These are phyloP conservation scores for Pseudogymnoascus sp. DNA, from an alignment of 2,329 filamentous ascomycete genomes.

Conservation along the genomic window DNA sequence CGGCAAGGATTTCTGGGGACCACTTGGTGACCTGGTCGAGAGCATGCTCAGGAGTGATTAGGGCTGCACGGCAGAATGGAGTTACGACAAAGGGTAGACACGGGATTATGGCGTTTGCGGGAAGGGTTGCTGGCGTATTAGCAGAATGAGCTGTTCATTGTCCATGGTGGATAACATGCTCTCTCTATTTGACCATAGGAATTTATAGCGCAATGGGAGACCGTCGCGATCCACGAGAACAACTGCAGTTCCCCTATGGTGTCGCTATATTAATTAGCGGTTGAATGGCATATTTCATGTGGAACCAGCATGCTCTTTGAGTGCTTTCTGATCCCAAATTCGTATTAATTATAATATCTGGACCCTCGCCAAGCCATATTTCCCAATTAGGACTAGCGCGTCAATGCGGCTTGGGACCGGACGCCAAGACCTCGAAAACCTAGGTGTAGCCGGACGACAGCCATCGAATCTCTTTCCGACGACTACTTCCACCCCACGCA, in stretches of 20 bases:
- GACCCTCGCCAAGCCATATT: neutral
- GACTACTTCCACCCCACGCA: constrained; percentile 16
- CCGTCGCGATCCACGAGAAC: neutral
- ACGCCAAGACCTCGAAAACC: constrained; percentile 14
- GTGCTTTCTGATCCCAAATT: neutral
- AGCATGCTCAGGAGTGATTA: constrained; percentile 89
- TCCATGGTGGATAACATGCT: neutral
- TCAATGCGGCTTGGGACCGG: constrained; percentile 5
- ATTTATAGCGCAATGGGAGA: constrained; percentile 1
- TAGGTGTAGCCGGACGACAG: constrained; percentile 11
- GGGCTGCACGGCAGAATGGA: constrained; percentile 14
- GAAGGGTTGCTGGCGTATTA: neutral
- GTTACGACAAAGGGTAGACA: constrained; percentile 14
- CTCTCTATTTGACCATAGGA: neutral
- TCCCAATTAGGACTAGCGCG: neutral
- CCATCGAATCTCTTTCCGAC: constrained; percentile 11
- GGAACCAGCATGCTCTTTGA: neutral
- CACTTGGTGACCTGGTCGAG: constrained; percentile 88
- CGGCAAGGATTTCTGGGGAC: constrained; percentile 96
- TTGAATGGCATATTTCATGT: neutral
- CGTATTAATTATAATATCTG: neutral
- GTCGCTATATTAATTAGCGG: neutral
- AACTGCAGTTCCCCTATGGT: neutral
- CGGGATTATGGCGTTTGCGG: constrained; percentile 23
- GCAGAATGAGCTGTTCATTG: neutral